Percentiles rank a stretch among this genome's conserved stretches.
phyloP scores from a whole-genome alignment of 1,284 basidiomycete species.

The Cystobasidiaceae sp. region DNA sequence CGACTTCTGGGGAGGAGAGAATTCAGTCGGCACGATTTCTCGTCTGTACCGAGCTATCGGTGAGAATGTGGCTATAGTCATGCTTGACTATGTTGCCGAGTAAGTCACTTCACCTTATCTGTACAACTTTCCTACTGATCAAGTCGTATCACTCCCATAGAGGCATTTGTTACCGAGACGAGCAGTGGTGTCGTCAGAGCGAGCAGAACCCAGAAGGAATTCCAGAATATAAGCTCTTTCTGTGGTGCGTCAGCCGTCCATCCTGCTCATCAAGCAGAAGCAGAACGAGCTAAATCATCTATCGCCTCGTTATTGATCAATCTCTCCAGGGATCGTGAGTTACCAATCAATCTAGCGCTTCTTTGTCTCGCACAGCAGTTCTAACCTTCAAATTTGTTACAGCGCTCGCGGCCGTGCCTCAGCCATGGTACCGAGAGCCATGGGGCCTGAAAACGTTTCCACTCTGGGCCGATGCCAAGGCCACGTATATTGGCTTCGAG shows the following conservation, averaged over 20 bases:
- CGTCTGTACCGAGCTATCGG: constrained; percentile 1
- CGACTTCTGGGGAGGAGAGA: neutral
- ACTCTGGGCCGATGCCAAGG: neutral
- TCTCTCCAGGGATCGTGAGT: constrained; percentile 1
- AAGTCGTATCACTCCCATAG: neutral
- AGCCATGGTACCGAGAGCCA: constrained; percentile 3
- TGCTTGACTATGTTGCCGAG: constrained; percentile 11
- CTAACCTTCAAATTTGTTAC: neutral
- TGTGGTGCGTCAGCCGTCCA: constrained; percentile 6
- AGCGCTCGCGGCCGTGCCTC: neutral
- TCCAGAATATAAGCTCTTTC: constrained; percentile 5
- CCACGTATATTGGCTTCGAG: constrained; percentile 12
- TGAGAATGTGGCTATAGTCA: neutral
- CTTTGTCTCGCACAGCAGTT: too few relatives aligned
- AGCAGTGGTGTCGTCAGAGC: neutral
- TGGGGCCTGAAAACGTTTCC: constrained; percentile 15
- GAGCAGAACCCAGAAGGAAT: constrained; percentile 2
- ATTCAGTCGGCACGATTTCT: neutral
- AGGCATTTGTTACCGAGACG: neutral
- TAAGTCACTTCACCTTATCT: neutral
- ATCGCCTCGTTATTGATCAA: neutral
- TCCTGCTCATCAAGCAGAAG: neutral
- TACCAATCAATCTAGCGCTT: neutral
- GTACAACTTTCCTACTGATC: too few relatives aligned
- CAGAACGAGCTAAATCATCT: too few relatives aligned